A percentile compares a stretch with the other conserved stretches of the same genome.
phyloP scores from a whole-genome alignment of 176 grass and related monocot species.

The Oryza punctata region DNA sequence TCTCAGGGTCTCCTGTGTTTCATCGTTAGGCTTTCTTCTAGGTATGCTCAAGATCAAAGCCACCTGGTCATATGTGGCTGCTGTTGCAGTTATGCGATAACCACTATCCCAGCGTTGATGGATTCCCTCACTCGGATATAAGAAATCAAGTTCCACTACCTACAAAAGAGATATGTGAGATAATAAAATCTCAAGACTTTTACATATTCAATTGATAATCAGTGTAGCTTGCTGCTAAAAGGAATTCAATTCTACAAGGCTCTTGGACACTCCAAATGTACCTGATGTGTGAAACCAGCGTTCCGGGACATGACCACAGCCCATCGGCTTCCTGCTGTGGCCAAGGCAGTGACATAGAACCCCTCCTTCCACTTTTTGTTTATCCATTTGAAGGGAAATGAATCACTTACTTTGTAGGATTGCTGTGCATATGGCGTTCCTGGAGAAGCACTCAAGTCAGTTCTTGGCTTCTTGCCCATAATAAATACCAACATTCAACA shows the following conservation, averaged over 20 bases:
- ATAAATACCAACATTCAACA: constrained; percentile 24
- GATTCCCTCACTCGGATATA: constrained; percentile 95
- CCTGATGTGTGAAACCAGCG: constrained; percentile 89
- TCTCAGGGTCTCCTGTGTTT: constrained; percentile 94
- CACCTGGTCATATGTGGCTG: constrained; percentile 87
- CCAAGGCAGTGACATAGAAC: constrained; percentile 95
- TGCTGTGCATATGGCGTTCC: constrained; percentile 89
- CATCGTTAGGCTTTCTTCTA: constrained; percentile 79
- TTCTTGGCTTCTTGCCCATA: constrained; percentile 42
- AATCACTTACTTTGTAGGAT: constrained; percentile 95
- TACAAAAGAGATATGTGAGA: constrained; percentile 23
- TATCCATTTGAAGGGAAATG: constrained; percentile 99
- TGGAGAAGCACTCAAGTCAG: constrained; percentile 47
- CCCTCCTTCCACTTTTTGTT: constrained; percentile 99
- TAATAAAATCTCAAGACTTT: not conserved
- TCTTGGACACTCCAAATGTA: constrained; percentile 25
- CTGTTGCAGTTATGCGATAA: constrained; percentile 87
- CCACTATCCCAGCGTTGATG: constrained; percentile 91
- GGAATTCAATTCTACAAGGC: constrained; percentile 17
- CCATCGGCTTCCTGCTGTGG: constrained; percentile 89
- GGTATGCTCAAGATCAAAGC: constrained; percentile 89
- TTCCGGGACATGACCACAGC: constrained; percentile 93
- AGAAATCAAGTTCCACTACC: constrained; percentile 98
- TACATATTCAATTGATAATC: not conserved
- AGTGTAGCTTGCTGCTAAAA: not conserved